phyloP scores from a whole-genome alignment of 2,329 filamentous ascomycete genomes.

The Thielaviopsis euricoi region DNA sequence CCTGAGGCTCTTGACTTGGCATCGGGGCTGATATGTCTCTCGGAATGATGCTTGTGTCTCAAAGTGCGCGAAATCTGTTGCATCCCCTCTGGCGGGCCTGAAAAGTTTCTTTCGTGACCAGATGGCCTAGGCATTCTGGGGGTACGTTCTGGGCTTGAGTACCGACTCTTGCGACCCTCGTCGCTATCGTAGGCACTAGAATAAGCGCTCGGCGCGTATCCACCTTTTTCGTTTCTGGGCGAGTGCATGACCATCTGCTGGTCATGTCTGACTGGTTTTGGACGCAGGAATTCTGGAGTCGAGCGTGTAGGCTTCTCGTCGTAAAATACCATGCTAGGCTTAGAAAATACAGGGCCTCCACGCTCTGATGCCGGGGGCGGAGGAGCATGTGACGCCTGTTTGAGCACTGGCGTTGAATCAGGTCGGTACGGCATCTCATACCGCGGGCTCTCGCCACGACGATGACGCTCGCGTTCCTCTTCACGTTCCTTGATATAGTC shows the following conservation, averaged over 20 bases:
- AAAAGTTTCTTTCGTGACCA: not conserved
- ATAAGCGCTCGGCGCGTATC: not conserved
- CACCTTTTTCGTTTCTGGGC: not conserved
- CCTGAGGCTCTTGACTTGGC: constrained; percentile 22
- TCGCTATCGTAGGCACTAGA: not conserved
- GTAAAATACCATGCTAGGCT: constrained; percentile 7
- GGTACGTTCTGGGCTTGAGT: constrained; percentile 24
- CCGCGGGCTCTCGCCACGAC: not conserved
- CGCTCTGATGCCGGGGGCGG: not conserved
- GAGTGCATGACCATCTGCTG: constrained; percentile 5
- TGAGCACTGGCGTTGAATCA: not conserved
- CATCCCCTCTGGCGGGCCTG: not conserved
- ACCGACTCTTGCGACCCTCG: constrained; percentile 21
- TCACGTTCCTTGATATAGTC: constrained; percentile 5
- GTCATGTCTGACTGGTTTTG: not conserved
- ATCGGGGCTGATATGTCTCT: not conserved
- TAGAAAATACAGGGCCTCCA: not conserved
- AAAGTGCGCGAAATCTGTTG: constrained; percentile 1
- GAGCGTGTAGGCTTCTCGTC: constrained; percentile 7
- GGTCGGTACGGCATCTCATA: not conserved
- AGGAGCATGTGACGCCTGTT: not conserved
- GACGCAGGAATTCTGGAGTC: not conserved
- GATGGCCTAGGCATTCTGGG: constrained; percentile 17
- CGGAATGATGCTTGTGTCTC: not conserved
- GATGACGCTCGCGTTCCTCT: not conserved